A percentile compares a stretch with the other conserved stretches of the same genome.
phyloP scores from a whole-genome alignment of 176 grass and related monocot species.

The Typha latifolia region DNA sequence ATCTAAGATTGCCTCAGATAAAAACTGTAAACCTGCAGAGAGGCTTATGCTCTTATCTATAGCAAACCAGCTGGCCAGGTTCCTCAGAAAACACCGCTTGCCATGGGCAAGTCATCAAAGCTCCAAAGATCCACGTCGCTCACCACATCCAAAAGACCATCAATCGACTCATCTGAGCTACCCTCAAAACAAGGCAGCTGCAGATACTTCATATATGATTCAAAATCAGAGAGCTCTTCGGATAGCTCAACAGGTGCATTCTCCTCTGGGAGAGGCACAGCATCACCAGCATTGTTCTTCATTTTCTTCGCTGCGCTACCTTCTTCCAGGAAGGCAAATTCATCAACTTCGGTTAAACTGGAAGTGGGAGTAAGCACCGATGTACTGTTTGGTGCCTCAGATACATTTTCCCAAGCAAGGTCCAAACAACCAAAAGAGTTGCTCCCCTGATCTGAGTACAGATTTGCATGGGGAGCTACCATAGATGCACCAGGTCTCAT shows the following conservation, averaged over 20 bases:
- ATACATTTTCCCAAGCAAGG: not conserved
- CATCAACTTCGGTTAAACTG: not conserved
- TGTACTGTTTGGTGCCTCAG: slow-evolving; percentile 11
- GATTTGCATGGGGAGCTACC: not conserved
- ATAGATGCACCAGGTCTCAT: not conserved
- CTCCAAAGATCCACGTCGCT: slow-evolving; percentile 66
- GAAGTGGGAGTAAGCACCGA: slow-evolving; percentile 1
- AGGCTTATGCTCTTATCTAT: too few relatives aligned
- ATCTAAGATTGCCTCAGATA: too few relatives aligned
- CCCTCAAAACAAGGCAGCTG: slow-evolving; percentile 27
- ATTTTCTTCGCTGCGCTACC: slow-evolving; percentile 4
- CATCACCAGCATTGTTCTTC: slow-evolving; percentile 1
- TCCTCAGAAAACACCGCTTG: not conserved
- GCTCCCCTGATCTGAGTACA: slow-evolving; percentile 15
- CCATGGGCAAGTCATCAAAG: slow-evolving; percentile 54
- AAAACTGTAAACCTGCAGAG: too few relatives aligned
- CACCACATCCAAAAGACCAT: slow-evolving; percentile 45
- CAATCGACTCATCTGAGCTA: slow-evolving; percentile 32
- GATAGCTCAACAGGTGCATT: slow-evolving; percentile 27
- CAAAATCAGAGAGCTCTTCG: slow-evolving; percentile 40
- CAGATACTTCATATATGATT: slow-evolving; percentile 54
- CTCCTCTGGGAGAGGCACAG: slow-evolving; percentile 19
- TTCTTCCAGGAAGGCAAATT: not conserved
- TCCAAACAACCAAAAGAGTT: slow-evolving; percentile 14
- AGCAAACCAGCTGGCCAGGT: too few relatives aligned